A percentile compares a stretch with the other conserved stretches of the same genome.
Conservation (phyloP, 2,329 filamentous ascomycete species). For the Aspergillus candidus region DNA sequence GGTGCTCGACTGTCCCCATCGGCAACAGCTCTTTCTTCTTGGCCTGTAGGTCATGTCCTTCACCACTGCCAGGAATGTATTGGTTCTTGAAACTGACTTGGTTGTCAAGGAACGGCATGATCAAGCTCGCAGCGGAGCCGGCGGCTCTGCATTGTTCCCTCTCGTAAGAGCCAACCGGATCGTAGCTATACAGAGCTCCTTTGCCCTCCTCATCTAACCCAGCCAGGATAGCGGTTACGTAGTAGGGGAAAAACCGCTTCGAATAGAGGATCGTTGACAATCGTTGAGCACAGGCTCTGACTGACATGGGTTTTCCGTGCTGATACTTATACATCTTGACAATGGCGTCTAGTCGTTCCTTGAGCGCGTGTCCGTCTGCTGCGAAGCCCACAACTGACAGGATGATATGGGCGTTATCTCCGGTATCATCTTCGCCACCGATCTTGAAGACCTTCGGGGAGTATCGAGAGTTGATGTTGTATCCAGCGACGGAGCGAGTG, state of each 20-base stretch:
- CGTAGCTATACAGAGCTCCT: constrained; percentile 94
- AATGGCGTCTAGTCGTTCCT: constrained; percentile 86
- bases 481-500: constrained; percentile 90
- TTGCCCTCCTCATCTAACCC: constrained; percentile 91
- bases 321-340: constrained; percentile 99
- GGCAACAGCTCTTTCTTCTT: constrained; percentile 58
- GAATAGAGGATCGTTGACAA: constrained; percentile 92
- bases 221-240: constrained; percentile 88
- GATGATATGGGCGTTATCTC: constrained; percentile 78
- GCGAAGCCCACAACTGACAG: constrained; percentile 94
- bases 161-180: constrained; percentile 96
- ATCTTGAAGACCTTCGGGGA: constrained; percentile 96
- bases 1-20: constrained; percentile 66
- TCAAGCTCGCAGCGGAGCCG: constrained; percentile 84
- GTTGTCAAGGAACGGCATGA: constrained; percentile 99
- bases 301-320: constrained; percentile 91
- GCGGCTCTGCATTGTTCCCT: constrained; percentile 91
- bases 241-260: constrained; percentile 99
- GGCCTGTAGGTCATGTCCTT: constrained; percentile 70
- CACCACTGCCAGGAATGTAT: constrained; percentile 79
- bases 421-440: constrained; percentile 79
- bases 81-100: constrained; percentile 99
- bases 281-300: constrained; percentile 90
- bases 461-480: constrained; percentile 98
- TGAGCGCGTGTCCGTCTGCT: constrained; percentile 87